Conservation (phyloP, 495 filamentous ascomycete genomes). For the Neurospora africana region DNA sequence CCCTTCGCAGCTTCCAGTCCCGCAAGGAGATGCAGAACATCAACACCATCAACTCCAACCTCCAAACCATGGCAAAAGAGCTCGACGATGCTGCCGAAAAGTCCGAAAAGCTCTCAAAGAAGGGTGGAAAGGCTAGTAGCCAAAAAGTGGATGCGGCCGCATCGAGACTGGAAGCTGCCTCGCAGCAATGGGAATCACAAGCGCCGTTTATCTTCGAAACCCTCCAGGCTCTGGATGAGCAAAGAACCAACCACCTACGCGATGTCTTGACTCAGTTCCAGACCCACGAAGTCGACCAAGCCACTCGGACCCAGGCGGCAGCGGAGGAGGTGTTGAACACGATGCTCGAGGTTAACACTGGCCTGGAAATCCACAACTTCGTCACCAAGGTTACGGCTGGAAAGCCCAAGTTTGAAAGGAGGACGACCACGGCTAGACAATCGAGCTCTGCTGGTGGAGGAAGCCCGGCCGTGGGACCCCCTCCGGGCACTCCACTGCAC, state of each 20-base stretch:
- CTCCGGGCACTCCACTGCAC: constrained; percentile 15
- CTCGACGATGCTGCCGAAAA: constrained; percentile 78
- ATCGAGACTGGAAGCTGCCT: constrained; percentile 63
- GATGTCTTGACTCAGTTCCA: constrained; percentile 87
- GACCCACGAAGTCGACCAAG: constrained; percentile 84
- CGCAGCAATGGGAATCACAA: constrained; percentile 86
- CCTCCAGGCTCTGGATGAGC: constrained; percentile 85
- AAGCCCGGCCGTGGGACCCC: constrained; percentile 16
- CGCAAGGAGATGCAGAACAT: constrained; percentile 73
- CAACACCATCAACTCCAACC: constrained; percentile 69
- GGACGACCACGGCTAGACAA: constrained; percentile 28
- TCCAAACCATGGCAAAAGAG: constrained; percentile 70
- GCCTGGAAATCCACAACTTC: constrained; percentile 84
- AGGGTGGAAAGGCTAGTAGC: constrained; percentile 67
- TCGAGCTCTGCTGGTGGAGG: constrained; percentile 27
- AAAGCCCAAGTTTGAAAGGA: constrained; percentile 38
- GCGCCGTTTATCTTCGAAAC: constrained; percentile 93
- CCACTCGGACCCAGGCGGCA: constrained; percentile 63
- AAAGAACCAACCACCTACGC: constrained; percentile 78
- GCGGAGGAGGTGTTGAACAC: constrained; percentile 76
- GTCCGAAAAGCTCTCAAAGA: constrained; percentile 72
- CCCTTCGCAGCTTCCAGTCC: constrained; percentile 64
- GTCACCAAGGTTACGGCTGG: constrained; percentile 40
- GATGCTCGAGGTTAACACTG: constrained; percentile 78
- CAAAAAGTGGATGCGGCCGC: constrained; percentile 71